Evolutionary conservation across 1,139 yeast genomes (phyloP), one percentile per base, ranked within the genome.

Genomic region (Taphrina sp.): DNA sequence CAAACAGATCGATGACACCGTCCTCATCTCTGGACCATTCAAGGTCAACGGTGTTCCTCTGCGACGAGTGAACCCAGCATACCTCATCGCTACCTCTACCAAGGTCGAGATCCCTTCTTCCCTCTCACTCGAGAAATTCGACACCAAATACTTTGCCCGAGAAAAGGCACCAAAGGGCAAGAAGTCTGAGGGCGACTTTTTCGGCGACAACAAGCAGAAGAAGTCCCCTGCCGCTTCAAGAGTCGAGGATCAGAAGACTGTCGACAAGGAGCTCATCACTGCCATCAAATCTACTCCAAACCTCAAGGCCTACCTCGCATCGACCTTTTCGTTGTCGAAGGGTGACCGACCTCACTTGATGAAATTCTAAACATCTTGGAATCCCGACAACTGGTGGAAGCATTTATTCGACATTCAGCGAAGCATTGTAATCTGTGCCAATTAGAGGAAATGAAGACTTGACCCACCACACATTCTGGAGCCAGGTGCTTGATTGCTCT

Each of bases 31-130:
- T 64, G 99, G 99, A 75, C 99, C 99, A 73, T 94, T 92, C 95
- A 94, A 92, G 85, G 88, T 92, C 72, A 94, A 94, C 79, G 98
- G 98, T 82, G 99, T 92, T 68, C 98, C 99, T 76, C 84, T 56
- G 29, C 88, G 96, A 84, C 88, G 98, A 83, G 97, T 92, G 67
- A 92, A 92, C 77, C 84, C 97, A 70, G 89, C 96, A 77, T 94
- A 92, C 80, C 97, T 92, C 71, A 92, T 92, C 78, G 98, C 97
- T 71, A 94, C 98, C 73, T 89, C 96, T 68, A 92, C 98, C 77
- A 78, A 81, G 75, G 87, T 92, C 70, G 76, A 81, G 67, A 82
- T 90, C 69, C 62, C 60, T 31, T 78, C 81, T 61, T 78, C 83
- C 67, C 89, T 90, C 66, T 89, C 89, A 72, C 89, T 85, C 66